A percentile compares a stretch with the other conserved stretches of the same genome.
These are phyloP conservation scores for Fragosphaeria purpurea DNA, from an alignment of 2,329 filamentous ascomycete genomes.

Conservation along the genomic window DNA sequence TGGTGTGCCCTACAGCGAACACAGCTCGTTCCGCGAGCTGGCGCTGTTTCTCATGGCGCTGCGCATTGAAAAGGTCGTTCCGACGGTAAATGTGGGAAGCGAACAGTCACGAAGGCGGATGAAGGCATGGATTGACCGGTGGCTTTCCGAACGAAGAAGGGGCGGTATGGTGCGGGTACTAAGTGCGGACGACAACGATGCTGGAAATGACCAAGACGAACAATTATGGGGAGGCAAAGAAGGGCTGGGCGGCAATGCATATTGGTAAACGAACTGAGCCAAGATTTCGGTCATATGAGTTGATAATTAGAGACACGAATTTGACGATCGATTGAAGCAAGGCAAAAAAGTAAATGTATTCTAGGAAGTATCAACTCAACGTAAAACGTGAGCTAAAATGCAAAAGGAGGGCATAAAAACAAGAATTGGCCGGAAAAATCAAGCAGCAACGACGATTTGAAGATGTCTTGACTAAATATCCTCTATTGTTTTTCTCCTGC, in stretches of 20 bases:
- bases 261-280: conserved; percentile 23
- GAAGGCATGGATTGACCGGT: conserved; percentile 56
- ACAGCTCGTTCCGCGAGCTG: conserved; percentile 88
- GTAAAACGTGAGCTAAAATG: too few relatives aligned
- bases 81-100: conserved; percentile 76
- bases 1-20: conserved; percentile 91
- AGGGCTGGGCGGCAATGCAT: conserved; percentile 27
- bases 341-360: too few relatives aligned
- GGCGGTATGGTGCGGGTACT: conserved; percentile 42
- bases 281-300: too few relatives aligned
- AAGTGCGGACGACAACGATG: conserved; percentile 26
- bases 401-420: too few relatives aligned
- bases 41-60: conserved; percentile 87
- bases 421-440: too few relatives aligned
- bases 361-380: too few relatives aligned
- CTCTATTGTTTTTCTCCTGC: too few relatives aligned
- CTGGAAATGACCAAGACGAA: conserved; percentile 20
- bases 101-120: conserved; percentile 47
- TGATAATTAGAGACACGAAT: too few relatives aligned
- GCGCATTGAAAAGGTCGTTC: conserved; percentile 79
- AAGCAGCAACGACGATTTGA: too few relatives aligned
- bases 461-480: too few relatives aligned
- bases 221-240: conserved; percentile 33
- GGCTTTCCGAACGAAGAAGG: conserved; percentile 47
- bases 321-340: too few relatives aligned